Evolutionary conservation across 345 rosid genomes (phyloP).

Genomic region (Populus davidiana): DNA sequence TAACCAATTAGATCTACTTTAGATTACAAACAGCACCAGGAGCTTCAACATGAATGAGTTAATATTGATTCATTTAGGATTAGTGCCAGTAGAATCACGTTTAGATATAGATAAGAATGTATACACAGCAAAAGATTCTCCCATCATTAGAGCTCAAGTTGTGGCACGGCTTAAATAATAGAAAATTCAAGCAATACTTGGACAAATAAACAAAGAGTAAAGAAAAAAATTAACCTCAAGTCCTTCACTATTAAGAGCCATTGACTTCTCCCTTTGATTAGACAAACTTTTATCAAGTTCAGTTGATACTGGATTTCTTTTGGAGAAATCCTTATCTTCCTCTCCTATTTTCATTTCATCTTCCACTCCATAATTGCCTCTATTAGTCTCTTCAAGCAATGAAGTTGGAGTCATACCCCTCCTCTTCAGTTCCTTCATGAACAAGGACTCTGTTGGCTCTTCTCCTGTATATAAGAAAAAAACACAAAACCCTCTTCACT

Average conservation of each 20-base stretch:
- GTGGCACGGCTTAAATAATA: neutral
- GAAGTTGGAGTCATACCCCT: constrained; percentile 93
- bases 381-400: constrained; percentile 62
- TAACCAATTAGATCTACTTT: neutral
- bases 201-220: neutral
- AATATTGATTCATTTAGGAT: neutral
- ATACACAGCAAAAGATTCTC: neutral
- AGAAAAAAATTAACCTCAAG: constrained; percentile 61
- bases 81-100: neutral
- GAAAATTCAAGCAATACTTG: neutral
- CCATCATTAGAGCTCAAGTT: neutral
- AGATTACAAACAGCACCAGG: neutral
- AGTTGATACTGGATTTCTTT: constrained; percentile 63
- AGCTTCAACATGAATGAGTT: neutral
- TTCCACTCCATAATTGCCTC: constrained; percentile 41
- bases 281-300: constrained; percentile 52
- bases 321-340: constrained; percentile 45
- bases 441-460: constrained; percentile 89
- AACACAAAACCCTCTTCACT: neutral
- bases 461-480: constrained; percentile 47
- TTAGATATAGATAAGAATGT: neutral
- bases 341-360: constrained; percentile 51
- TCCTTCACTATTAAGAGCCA: constrained; percentile 95
- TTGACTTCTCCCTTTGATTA: constrained; percentile 79
- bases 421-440: constrained; percentile 87